Base-by-base conservation (phyloP, 2,329 filamentous ascomycete genomes). In the Basipetospora chlamydospora region DNA sequence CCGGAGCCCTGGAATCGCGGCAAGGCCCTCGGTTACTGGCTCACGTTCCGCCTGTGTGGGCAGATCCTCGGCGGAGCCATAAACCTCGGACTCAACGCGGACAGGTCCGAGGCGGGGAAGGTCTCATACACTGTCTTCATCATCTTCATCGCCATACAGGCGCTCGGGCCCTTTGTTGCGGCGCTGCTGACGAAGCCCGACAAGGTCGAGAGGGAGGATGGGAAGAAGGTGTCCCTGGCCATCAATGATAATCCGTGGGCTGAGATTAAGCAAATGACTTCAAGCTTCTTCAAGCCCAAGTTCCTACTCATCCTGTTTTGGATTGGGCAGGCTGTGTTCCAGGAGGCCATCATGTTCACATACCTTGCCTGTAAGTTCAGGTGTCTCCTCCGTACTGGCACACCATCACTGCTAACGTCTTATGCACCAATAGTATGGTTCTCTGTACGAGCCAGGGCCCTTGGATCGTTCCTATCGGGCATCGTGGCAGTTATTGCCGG, bases 51-150 rank as follows among this genome's bases (percentile, higher is more conserved):
- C 0, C 62, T 80, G 2, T 59, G 63, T 2, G 79, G 79, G 0
- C 78, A 82, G 49, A 76, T 84, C 11, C 55, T 84, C 0, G 80
- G 80, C 2, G 80, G 79, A 9, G 76, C 77, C 0, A 76, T 85
- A 48, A 83, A 80, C 33, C 56, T 85, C 0, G 75, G 75, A 0
- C 53, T 84, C 9, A 83, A 84, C 45, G 63, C 62, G 0, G 49
- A 36, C 12, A 59, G 67, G 0, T 59, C 66, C 41, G 49, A 66
- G 35, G 71, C 70, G 0, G 80, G 78, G 1, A 69, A 73, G 33
- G 76, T 84, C 0, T 79, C 74, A 0, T 82, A 81, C 43, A 67
- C 67, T 0, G 78, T 84, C 0, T 84, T 73, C 43, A 55, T 79
- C 8, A 53, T 80, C 15, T 85, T 85, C 47, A 82, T 85, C 39